Evolutionary conservation across 805 yeast species (phyloP), one percentile per base, ranked within the genome.

Genomic region (Sugiyamaella valdiviana): DNA sequence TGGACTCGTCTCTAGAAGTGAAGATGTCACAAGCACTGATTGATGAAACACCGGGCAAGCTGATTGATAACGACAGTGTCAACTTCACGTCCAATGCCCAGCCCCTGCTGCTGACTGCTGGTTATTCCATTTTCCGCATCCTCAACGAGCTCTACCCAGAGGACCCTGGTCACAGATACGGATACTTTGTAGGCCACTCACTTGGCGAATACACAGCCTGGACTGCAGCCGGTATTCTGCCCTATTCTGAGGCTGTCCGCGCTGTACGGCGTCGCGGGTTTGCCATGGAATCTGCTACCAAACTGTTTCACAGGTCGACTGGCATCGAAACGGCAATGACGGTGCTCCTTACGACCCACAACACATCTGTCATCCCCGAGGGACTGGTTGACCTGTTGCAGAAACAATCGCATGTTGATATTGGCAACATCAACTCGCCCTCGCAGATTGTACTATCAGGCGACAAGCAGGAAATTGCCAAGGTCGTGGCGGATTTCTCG

Each of bases 121-220:
- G 77, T 20, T 64, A 58, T 44, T 59, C 70, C 3, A 59, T 67
- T 7, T 56, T 55, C 50, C 55, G 61, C 39, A 43, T 69, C 1
- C 36, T 66, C 16, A 26, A 26, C 14, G 32, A 26, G 14, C 32
- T 26, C 32, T 26, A 26, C 32, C 32, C 32, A 3, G 55, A 58
- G 5, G 45, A 55, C 46, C n/a, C 44, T 29, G 60, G 46, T 50
- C 38, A 43, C 5, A 22, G 20, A 14, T 49, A 54, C 26, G 32
- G 37, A 16, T 67, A 54, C 50, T 53, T 67, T 3, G 45, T 72
- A 52, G 80, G 80, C 40, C 80, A 76, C 55, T 75, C 79, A 1
- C 61, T 76, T 23, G 80, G 80, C 4, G 79, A 76, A 57, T 75
- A 70, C 56, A 63, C 78, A 2, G 76, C 78, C 0, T 60, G 68